Percentiles rank a stretch among this genome's conserved stretches.
These are phyloP conservation scores for Torrubiella hemipterigena DNA, from an alignment of 2,329 filamentous ascomycete genomes.

Conservation along the genomic window DNA sequence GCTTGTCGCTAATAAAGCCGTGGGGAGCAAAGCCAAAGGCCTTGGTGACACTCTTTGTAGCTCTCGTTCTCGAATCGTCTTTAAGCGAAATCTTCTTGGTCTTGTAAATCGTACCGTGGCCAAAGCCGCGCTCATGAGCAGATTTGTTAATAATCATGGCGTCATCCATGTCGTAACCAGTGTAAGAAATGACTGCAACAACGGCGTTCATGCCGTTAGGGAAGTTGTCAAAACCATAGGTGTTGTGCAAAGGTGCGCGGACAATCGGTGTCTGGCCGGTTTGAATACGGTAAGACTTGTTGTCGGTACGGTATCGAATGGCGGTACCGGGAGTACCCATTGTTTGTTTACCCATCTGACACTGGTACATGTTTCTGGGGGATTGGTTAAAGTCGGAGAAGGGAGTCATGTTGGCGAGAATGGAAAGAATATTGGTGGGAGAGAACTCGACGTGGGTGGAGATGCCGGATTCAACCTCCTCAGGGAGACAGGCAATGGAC, in stretches of 20 bases:
- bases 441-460: slow-evolving; percentile 90
- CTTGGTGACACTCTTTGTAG: slow-evolving; percentile 59
- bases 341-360: slow-evolving; percentile 98
- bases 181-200: slow-evolving; percentile 96
- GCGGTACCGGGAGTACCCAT: slow-evolving; percentile 94
- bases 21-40: slow-evolving; percentile 86
- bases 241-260: slow-evolving; percentile 82
- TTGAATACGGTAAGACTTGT: slow-evolving; percentile 91
- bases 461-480: slow-evolving; percentile 76
- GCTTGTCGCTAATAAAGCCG: slow-evolving; percentile 56
- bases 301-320: slow-evolving; percentile 79
- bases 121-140: slow-evolving; percentile 88
- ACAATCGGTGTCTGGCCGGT: slow-evolving; percentile 94
- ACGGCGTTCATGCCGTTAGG: slow-evolving; percentile 93
- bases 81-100: slow-evolving; percentile 83
- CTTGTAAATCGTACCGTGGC: slow-evolving; percentile 94
- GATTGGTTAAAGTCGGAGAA: slow-evolving; percentile 99
- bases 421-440: slow-evolving; percentile 93
- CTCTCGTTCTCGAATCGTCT: slow-evolving; percentile 59
- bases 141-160: slow-evolving; percentile 99
- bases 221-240: slow-evolving; percentile 95
- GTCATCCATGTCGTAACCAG: slow-evolving; percentile 99
- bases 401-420: slow-evolving; percentile 95
- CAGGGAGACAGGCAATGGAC: slow-evolving; percentile 86
- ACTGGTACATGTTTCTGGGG: slow-evolving; percentile 98